These are phyloP conservation scores for Prunus mume DNA, from an alignment of 306 rosid genomes.

Conservation along the genomic window DNA sequence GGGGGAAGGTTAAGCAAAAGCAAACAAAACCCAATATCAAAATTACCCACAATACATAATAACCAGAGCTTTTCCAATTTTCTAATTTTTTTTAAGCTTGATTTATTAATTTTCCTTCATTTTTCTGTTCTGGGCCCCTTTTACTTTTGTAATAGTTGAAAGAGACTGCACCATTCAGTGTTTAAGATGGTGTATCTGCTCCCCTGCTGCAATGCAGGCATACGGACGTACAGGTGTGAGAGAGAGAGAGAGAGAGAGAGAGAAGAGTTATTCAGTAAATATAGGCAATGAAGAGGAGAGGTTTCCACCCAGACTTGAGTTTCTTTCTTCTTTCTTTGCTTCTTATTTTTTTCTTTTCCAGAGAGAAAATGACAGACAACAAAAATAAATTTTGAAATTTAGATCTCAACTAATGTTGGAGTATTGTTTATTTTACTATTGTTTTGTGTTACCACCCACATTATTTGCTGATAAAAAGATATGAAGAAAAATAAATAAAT, in stretches of 20 bases:
- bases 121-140: constrained; percentile 8
- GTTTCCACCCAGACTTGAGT: not conserved
- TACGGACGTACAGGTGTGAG: constrained; percentile 26
- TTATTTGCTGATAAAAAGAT: not conserved
- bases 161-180: constrained; percentile 52
- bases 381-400: not conserved
- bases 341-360: no score
- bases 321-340: no score
- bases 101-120: not conserved
- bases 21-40: constrained; percentile 49
- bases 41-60: constrained; percentile 4
- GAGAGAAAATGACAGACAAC: not conserved
- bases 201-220: constrained; percentile 37
- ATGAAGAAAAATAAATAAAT: no score
- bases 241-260: not conserved
- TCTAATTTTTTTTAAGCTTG: not conserved
- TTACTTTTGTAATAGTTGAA: constrained; percentile 49
- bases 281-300: not conserved
- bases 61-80: not conserved
- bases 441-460: not conserved
- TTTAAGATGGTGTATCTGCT: constrained; percentile 38
- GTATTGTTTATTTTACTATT: not conserved
- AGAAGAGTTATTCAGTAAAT: not conserved
- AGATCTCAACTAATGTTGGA: not conserved
- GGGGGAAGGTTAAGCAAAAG: constrained; percentile 62